These are phyloP conservation scores for Datisca glomerata DNA, from an alignment of 306 rosid genomes.

Conservation along the genomic window DNA sequence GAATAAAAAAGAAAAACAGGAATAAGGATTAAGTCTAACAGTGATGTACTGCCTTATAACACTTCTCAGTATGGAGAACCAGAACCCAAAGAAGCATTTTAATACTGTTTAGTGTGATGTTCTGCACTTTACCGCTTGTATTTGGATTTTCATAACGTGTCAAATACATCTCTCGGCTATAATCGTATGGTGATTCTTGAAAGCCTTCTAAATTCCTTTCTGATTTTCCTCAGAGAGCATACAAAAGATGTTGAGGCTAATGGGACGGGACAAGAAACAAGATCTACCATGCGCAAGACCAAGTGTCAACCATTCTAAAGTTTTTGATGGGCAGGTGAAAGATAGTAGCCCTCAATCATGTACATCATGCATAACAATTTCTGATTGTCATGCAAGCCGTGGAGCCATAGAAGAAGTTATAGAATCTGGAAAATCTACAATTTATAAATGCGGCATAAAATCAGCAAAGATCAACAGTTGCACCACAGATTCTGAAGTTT, in stretches of 20 bases:
- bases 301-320: conserved; percentile 14
- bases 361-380: conserved; percentile 16
- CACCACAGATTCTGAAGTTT: conserved; percentile 9
- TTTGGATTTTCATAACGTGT: neutral
- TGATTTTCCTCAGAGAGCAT: conserved; percentile 30
- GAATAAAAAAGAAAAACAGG: too few relatives aligned
- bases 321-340: conserved; percentile 11
- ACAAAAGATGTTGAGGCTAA: conserved; percentile 23
- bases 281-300: conserved; percentile 11
- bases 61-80: too few relatives aligned
- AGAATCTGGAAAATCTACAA: conserved; percentile 2
- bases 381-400: conserved; percentile 10
- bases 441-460: conserved; percentile 6
- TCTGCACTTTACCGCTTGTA: too few relatives aligned
- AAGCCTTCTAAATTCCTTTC: neutral
- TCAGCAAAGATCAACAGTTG: conserved; percentile 2
- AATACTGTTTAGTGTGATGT: too few relatives aligned
- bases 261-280: conserved; percentile 21
- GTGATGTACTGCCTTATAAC: too few relatives aligned
- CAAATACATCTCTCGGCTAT: neutral
- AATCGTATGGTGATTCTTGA: neutral
- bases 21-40: too few relatives aligned
- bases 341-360: conserved; percentile 24
- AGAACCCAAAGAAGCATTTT: too few relatives aligned
- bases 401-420: conserved; percentile 10